These are phyloP conservation scores for Favolaschia claudopus DNA, from an alignment of 768 basidiomycete species.

Conservation along the genomic window DNA sequence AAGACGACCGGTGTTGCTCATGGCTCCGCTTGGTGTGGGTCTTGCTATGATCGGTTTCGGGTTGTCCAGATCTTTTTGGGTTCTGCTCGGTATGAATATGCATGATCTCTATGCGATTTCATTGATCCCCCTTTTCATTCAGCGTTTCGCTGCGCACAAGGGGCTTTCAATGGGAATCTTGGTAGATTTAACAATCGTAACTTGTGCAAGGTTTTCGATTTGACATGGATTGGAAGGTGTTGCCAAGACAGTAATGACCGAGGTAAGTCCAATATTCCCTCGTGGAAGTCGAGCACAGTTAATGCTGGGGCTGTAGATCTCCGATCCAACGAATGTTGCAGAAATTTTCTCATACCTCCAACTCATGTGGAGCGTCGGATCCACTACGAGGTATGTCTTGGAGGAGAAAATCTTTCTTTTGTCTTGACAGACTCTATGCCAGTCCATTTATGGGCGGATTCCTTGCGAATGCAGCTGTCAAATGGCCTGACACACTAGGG, in stretches of 20 bases:
- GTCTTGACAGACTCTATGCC: background rate
- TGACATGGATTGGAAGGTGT: too few relatives aligned
- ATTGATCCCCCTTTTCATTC: too few relatives aligned
- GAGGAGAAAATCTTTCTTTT: background rate
- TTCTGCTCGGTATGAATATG: too few relatives aligned
- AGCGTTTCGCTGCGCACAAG: conserved; percentile 19
- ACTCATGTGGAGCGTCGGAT: conserved; percentile 12
- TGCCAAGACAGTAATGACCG: conserved; percentile 10
- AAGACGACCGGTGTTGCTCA: conserved; percentile 31
- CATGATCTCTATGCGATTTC: too few relatives aligned
- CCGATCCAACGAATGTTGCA: conserved; percentile 13
- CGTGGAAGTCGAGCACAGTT: too few relatives aligned
- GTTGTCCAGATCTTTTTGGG: conserved; percentile 29
- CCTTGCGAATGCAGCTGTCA: conserved; percentile 7
- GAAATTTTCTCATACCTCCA: conserved; percentile 10
- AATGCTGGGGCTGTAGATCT: background rate
- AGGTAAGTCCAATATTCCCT: background rate
- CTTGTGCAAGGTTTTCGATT: too few relatives aligned
- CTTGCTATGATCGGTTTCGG: conserved; percentile 34
- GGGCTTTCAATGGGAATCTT: conserved; percentile 20
- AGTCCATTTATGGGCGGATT: conserved; percentile 22
- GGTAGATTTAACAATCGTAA: background rate
- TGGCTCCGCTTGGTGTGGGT: conserved; percentile 29
- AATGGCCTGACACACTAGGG: conserved; percentile 21
- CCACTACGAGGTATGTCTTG: conserved; percentile 3